Base-by-base conservation (phyloP, 176 grass and related monocot genomes). In the Puccinellia tenuiflora region DNA sequence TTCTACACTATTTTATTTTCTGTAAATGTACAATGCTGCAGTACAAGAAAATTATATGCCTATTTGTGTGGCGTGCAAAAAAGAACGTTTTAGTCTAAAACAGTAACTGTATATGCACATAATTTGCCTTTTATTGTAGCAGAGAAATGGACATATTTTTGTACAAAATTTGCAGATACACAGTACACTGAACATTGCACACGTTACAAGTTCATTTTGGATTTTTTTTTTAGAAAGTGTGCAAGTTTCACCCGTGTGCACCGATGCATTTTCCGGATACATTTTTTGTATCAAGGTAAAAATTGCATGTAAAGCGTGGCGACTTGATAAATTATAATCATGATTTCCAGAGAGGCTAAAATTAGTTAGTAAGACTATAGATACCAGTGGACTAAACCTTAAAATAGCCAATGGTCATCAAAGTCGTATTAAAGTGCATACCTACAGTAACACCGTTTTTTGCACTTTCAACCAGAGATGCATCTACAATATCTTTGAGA, bases 401-500 rank as follows among this genome's bases (percentile, higher is more conserved):
- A 56, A 17, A 80, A 68, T 56, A 46, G 46, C 35, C 8, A 38
- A 75, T 69, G 64, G n/a, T 76, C 37, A 80, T 10, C 33, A 14
- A 78, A 53, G 17, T 79, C 20, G 39, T 43, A 78, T 82, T 55
- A 12, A 28, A 78, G 51, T 25, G 6, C 88, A 60, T 90, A 99
- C 96, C 96, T 85, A 96, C 89, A 48, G 71, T 66, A 31, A 92
- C 96, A 79, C 89, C 91, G 77, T 96, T 90, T 31, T 85, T 90
- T 15, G 54, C 77, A 85, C 90, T 90, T 79, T 96, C 87, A 54
- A 45, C 31, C 26, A 99, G 81, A 77, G 96, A 88, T 38, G 71
- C 30, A 31, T 99, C 93, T 14, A 99, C 96, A 71, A 99, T 96
- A 48, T 99, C 85, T 87, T 99, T 99, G 66, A 99, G 92, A 82